Evolutionary conservation across 2,329 filamentous ascomycete genomes (phyloP).

Genomic region (Arthroderma sp.): DNA sequence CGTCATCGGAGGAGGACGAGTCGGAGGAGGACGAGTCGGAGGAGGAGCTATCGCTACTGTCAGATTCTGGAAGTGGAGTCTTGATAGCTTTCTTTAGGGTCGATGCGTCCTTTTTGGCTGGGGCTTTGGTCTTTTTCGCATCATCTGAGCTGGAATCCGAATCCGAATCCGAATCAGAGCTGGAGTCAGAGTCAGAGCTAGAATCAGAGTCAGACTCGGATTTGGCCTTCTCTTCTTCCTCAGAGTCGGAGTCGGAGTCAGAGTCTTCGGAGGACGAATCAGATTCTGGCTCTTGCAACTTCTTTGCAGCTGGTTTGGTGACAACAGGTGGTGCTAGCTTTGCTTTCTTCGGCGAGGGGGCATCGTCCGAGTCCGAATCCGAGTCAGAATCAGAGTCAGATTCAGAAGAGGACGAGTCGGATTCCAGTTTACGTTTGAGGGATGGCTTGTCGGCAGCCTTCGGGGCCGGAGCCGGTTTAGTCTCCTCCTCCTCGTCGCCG

Average conservation of each 20-base stretch:
- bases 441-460: slow-evolving; percentile 10
- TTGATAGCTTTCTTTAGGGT: slow-evolving; percentile 26
- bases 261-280: neutral
- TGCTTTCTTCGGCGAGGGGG: slow-evolving; percentile 7
- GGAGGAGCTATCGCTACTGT: slow-evolving; percentile 17
- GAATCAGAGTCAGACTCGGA: slow-evolving; percentile 9
- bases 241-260: neutral
- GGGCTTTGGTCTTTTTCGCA: slow-evolving; percentile 42
- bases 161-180: slow-evolving; percentile 29
- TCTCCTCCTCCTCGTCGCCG: slow-evolving; percentile 11
- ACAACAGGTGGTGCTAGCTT: neutral
- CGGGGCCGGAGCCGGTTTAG: slow-evolving; percentile 27
- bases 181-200: slow-evolving; percentile 18
- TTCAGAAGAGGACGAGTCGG: slow-evolving; percentile 24
- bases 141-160: slow-evolving; percentile 3
- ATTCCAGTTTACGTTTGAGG: slow-evolving; percentile 48
- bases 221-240: neutral
- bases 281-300: neutral
- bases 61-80: slow-evolving; percentile 27
- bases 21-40: slow-evolving; percentile 15
- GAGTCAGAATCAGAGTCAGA: slow-evolving; percentile 6
- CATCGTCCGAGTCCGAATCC: slow-evolving; percentile 4
- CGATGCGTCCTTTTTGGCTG: slow-evolving; percentile 19
- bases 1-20: slow-evolving; percentile 15
- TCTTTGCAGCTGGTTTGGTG: neutral